Conservation (phyloP, 1,284 basidiomycete species). For the Sporisorium scitamineum region DNA sequence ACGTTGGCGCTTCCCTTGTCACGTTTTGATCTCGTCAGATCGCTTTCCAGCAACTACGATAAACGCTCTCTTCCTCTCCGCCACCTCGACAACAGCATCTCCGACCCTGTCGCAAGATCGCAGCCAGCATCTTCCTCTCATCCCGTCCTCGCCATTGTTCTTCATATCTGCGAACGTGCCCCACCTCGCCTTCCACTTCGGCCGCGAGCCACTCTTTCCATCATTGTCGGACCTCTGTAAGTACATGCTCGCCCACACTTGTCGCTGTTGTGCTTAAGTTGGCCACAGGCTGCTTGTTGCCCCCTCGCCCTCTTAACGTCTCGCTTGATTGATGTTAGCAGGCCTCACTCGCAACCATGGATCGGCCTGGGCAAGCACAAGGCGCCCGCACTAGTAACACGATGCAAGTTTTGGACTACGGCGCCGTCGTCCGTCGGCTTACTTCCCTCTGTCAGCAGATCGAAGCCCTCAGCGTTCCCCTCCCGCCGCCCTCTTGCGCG, state of each 20-base stretch:
- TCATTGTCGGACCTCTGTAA: not conserved
- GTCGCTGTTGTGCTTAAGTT: not conserved
- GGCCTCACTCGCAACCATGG: not conserved
- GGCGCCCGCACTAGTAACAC: not conserved
- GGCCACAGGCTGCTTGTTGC: no score
- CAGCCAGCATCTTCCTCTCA: no score
- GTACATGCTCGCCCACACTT: not conserved
- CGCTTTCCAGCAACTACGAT: no score
- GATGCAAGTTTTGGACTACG: constrained; percentile 7
- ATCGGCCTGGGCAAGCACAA: not conserved
- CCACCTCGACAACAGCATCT: not conserved
- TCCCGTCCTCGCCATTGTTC: no score
- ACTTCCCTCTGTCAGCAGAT: constrained; percentile 12
- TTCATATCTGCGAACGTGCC: no score
- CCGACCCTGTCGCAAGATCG: no score
- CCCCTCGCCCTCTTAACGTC: no score
- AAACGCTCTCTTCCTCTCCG: not conserved
- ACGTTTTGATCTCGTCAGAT: no score
- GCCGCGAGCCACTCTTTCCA: not conserved
- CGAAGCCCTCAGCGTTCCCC: constrained; percentile 19
- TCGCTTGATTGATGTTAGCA: not conserved
- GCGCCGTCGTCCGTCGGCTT: constrained; percentile 24
- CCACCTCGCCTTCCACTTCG: not conserved
- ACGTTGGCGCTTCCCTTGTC: not conserved
- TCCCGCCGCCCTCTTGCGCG: not conserved